Evolutionary conservation across 352 stramenopile genomes (phyloP).

Genomic region (Pythium brassicae): DNA sequence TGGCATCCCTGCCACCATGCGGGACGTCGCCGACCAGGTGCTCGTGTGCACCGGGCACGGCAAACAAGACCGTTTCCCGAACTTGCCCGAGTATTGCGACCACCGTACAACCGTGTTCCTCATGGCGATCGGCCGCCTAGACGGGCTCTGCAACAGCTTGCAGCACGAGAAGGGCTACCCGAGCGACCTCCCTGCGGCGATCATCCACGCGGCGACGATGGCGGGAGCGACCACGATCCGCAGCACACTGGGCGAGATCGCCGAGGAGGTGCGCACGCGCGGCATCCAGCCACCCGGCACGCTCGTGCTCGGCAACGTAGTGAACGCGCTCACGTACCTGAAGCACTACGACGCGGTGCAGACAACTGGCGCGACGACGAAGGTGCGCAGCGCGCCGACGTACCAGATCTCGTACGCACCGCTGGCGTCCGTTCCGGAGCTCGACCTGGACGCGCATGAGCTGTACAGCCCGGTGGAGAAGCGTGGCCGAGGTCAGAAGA

Average conservation of each 20-base stretch:
- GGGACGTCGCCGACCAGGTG: conserved; percentile 93
- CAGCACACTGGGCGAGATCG: conserved; percentile 88
- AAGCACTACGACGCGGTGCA: conserved; percentile 58
- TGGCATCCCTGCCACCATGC: conserved; percentile 95
- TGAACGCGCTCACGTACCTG: conserved; percentile 71
- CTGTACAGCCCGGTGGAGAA: conserved; percentile 29
- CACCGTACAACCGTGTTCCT: conserved; percentile 97
- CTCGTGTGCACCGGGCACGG: conserved; percentile 93
- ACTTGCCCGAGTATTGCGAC: conserved; percentile 94
- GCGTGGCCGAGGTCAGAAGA: not conserved
- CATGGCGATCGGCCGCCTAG: conserved; percentile 94
- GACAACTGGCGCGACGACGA: conserved; percentile 12
- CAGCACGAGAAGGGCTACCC: conserved; percentile 86
- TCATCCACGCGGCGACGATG: conserved; percentile 92
- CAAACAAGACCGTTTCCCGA: conserved; percentile 85
- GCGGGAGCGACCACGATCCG: conserved; percentile 85
- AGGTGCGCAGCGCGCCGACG: conserved; percentile 20
- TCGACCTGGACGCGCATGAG: conserved; percentile 61
- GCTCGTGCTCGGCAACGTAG: conserved; percentile 93
- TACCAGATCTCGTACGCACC: conserved; percentile 71
- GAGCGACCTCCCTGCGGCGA: conserved; percentile 84
- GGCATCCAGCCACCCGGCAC: conserved; percentile 90
- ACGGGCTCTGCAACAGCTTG: conserved; percentile 83
- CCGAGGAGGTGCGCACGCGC: conserved; percentile 74
- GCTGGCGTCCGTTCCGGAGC: conserved; percentile 35